Evolutionary conservation across 2,329 filamentous ascomycete genomes (phyloP), one percentile per base, ranked within the genome.

Genomic region (Ophioceras dolichostomum): DNA sequence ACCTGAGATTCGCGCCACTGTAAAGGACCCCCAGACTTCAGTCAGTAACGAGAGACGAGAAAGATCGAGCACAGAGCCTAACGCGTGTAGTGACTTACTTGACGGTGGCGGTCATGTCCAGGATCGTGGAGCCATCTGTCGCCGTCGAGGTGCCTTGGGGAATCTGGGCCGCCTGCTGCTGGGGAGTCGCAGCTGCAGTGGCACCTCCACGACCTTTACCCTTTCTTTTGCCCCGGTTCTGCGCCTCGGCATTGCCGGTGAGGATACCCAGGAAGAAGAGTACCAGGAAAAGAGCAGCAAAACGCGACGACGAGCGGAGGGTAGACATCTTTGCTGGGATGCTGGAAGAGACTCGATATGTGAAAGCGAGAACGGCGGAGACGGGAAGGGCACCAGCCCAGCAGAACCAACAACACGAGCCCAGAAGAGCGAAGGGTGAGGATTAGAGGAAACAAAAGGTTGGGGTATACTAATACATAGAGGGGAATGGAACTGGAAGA

Each of bases 41-140:
- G 26, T 41, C 22, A 32, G 38, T 17, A 20, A 31, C 3, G 10
- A 17, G 4, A 4, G 31, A 29, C 32, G 51, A 39, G 48, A n/a
- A 27, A 27, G n/a, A n/a, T n/a, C n/a, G n/a, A n/a, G n/a, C n/a
- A n/a, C n/a, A n/a, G n/a, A n/a, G n/a, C n/a, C n/a, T n/a, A n/a
- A n/a, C n/a, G n/a, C n/a, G n/a, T 16, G 21, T 18, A 4, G 13
- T 12, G 17, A 45, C 56, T 45, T 60, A 70, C 64, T 74, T 73
- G 41, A 76, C 65, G 9, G 56, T 61, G 4, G 65, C 68, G 2
- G 65, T 74, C 38, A 61, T 64, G 47, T 76, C 70, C 18, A 76
- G 49, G 27, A 74, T 74, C 28, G 55, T 68, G 3, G 65, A 69
- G 4, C 70, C 70, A 50, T 76, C 70, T 0, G 64, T 65, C 3